Evolutionary conservation across 495 filamentous ascomycete genomes (phyloP).

Genomic region (Penicillium robsamsonii): DNA sequence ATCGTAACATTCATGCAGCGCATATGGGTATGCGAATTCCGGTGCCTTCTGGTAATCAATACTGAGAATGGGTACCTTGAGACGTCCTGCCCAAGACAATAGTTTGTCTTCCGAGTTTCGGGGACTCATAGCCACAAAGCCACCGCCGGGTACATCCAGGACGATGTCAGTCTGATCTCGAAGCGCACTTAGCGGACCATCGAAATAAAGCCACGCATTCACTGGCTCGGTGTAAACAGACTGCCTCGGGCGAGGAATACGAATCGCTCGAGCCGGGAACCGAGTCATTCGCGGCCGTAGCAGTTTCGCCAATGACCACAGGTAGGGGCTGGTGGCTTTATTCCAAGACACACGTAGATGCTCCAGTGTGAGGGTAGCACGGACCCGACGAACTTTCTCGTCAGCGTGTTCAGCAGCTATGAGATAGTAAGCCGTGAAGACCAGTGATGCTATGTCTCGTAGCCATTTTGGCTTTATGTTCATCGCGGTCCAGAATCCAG

Average conservation of each 20-base stretch:
- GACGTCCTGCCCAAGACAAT: constrained; percentile 81
- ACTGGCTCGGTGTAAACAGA: constrained; percentile 82
- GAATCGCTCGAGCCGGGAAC: constrained; percentile 74
- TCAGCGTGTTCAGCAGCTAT: constrained; percentile 91
- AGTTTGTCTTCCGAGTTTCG: constrained; percentile 89
- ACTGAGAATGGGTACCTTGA: constrained; percentile 80
- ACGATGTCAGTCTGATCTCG: constrained; percentile 77
- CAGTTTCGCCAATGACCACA: constrained; percentile 65
- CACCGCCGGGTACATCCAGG: constrained; percentile 89
- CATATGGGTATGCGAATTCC: constrained; percentile 92
- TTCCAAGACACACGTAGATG: constrained; percentile 95
- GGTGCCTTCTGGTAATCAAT: constrained; percentile 94
- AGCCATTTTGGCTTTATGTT: constrained; percentile 78
- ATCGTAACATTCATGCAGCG: constrained; percentile 94
- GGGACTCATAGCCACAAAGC: constrained; percentile 94
- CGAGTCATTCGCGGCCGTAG: constrained; percentile 74
- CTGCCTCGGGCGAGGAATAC: constrained; percentile 74
- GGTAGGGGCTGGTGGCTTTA: constrained; percentile 81
- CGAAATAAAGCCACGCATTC: constrained; percentile 89
- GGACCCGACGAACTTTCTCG: constrained; percentile 92
- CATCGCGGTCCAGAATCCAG: constrained; percentile 99
- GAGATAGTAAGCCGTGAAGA: constrained; percentile 86
- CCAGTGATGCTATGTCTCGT: constrained; percentile 74
- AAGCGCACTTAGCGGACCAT: constrained; percentile 76
- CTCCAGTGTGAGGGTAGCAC: constrained; percentile 81